Evolutionary conservation across 495 filamentous ascomycete genomes (phyloP), one percentile per base, ranked within the genome.

Genomic region (Hypoxylon subgilvum): DNA sequence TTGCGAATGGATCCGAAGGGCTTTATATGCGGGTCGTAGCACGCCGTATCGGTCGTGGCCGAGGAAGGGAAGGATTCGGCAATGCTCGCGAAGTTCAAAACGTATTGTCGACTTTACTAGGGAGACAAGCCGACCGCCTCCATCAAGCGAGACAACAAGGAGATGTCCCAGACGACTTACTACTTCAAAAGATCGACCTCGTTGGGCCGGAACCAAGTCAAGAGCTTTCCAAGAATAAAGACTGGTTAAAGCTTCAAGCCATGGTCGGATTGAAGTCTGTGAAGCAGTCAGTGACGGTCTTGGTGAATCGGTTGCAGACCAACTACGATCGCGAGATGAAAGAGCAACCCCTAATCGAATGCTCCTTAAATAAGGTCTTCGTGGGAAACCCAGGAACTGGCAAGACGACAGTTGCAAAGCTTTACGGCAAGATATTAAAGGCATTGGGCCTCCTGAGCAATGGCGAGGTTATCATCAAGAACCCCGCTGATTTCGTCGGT

Each of bases 1-100:
- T 86, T 10, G 87, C 89, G 23, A 82, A 70, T 22, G 87, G 86
- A 0, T 42, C 74, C 1, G 61, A 67, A 0, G 89, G 89, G 0
- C 78, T 92, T 0, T 92, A 86, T 42, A 80, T 78, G 61, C 78
- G 87, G 0, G 86, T 92, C 56, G 80, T 83, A 6, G 68, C 82
- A 18, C 72, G 86, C 2, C 79, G 88, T 4, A 68, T 91, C 23
- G 88, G 85, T 0, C 64, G 76, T 8, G 78, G 82, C 0, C 82
- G 88, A 2, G 88, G 86, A 2, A 75, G 73, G 0, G 81, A 86
- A 38, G 88, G 87, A 0, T 92, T 91, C 66, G 89, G 83, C 0
- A 92, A 92, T 65, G 89, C 88, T 2, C 72, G 89, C 0, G 80
- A 85, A 0, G 72, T 91, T 0, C 79, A 89, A 49, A 92, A 90